A percentile compares a stretch with the other conserved stretches of the same genome.
These are phyloP conservation scores for Sporothrix protearum DNA, from an alignment of 2,329 filamentous ascomycete species.

Conservation along the genomic window DNA sequence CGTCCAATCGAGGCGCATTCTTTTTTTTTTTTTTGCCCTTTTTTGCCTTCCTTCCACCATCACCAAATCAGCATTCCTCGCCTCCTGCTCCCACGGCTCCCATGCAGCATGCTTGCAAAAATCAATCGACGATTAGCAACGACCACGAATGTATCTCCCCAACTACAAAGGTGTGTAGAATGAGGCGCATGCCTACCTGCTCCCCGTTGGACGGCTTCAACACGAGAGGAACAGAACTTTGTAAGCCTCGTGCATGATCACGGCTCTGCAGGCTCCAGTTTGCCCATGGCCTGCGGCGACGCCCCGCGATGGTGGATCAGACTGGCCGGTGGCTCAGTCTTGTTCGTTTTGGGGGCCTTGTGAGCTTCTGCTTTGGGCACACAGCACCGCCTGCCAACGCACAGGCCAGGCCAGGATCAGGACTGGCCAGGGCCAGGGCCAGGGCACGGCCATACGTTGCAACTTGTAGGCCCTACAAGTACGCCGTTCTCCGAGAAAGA, in stretches of 20 bases:
- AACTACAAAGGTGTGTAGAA: not conserved
- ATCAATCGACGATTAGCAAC: not conserved
- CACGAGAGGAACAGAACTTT: not conserved
- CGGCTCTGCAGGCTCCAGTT: not conserved
- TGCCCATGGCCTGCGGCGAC: too few relatives aligned
- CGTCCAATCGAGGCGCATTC: conserved; percentile 2
- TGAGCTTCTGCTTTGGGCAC: conserved; percentile 12
- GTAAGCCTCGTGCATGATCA: conserved; percentile 11
- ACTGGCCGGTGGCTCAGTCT: not conserved
- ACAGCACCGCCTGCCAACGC: conserved; percentile 6
- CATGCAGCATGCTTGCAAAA: too few relatives aligned
- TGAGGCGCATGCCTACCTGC: not conserved
- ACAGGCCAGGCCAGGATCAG: not conserved
- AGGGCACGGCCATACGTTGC: not conserved
- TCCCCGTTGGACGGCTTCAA: not conserved
- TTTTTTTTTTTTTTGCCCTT: not conserved
- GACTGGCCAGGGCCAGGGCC: not conserved
- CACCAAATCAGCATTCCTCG: not conserved
- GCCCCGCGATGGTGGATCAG: too few relatives aligned
- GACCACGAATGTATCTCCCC: not conserved
- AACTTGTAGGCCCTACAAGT: too few relatives aligned
- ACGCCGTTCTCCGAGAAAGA: too few relatives aligned
- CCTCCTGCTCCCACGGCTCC: not conserved
- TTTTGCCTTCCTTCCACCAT: not conserved
- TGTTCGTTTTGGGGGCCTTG: not conserved